Percentiles rank a stretch among this genome's conserved stretches.
Evolutionary conservation across 495 filamentous ascomycete genomes (phyloP).

Genomic region (Hypoxylon trugodes): DNA sequence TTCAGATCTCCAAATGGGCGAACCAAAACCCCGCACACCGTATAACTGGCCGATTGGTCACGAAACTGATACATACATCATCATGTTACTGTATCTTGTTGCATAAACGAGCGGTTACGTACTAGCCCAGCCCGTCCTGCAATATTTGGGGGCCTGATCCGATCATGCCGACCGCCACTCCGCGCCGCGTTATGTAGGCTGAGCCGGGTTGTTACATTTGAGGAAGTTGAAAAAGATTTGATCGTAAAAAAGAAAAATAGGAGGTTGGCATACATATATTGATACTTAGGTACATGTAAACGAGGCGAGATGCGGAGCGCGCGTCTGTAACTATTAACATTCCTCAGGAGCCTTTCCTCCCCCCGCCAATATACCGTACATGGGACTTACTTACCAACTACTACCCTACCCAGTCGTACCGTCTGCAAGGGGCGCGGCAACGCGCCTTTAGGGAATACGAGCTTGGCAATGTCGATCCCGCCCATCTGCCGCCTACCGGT

Average conservation of each 20-base stretch:
- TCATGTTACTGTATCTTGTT: constrained; percentile 18
- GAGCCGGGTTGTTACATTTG: background rate
- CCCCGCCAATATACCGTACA: no score
- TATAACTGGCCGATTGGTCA: constrained; percentile 12
- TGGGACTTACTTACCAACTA: no score
- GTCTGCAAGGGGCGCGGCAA: constrained; percentile 31
- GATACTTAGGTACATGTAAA: no score
- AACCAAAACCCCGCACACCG: constrained; percentile 28
- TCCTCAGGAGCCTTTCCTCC: background rate
- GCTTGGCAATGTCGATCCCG: constrained; percentile 39
- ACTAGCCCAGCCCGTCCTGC: background rate
- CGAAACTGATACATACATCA: constrained; percentile 2
- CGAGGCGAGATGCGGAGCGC: background rate
- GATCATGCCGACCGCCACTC: constrained; percentile 10
- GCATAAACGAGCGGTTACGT: constrained; percentile 18
- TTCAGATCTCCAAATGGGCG: constrained; percentile 20
- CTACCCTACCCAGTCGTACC: constrained; percentile 9
- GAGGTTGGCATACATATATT: no score
- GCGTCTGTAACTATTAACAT: background rate
- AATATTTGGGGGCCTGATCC: constrained; percentile 8
- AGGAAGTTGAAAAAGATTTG: no score
- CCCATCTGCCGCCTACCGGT: constrained; percentile 33
- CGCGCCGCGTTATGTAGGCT: background rate
- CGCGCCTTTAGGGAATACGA: constrained; percentile 25
- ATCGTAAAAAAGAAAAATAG: no score